Conservation (phyloP, 2,329 filamentous ascomycete species). For the Conoideocrella luteorostrata region DNA sequence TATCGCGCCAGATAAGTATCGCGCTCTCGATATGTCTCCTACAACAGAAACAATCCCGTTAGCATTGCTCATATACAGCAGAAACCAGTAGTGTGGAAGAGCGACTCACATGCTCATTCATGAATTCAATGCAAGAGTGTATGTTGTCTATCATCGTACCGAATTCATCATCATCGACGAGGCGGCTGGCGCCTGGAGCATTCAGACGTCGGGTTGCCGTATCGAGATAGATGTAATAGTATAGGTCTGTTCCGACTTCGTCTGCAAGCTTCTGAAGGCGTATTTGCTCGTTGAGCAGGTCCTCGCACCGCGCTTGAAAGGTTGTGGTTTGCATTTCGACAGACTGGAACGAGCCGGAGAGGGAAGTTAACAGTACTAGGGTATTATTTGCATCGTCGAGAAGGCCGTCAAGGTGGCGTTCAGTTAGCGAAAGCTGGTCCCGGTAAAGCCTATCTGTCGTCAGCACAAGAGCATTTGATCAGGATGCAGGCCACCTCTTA, state of each 20-base stretch:
- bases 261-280: constrained; percentile 73
- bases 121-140: constrained; percentile 87
- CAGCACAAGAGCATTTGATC: constrained; percentile 13
- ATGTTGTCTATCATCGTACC: constrained; percentile 81
- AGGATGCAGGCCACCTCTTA: constrained; percentile 35
- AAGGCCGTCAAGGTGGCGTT: constrained; percentile 74
- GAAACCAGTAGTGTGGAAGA: neutral
- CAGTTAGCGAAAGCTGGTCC: constrained; percentile 73
- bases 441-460: constrained; percentile 57
- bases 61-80: no score
- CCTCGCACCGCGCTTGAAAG: constrained; percentile 88
- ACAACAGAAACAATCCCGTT: constrained; percentile 2
- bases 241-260: constrained; percentile 80
- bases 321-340: constrained; percentile 89
- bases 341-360: constrained; percentile 79
- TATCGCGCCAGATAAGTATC: constrained; percentile 85
- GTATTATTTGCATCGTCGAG: constrained; percentile 71
- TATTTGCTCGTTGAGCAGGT: constrained; percentile 74
- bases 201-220: constrained; percentile 85
- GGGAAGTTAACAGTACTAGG: constrained; percentile 65
- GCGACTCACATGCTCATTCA: constrained; percentile 69
- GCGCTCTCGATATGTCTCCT: constrained; percentile 80
- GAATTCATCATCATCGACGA: constrained; percentile 80
- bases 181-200: constrained; percentile 78
- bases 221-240: constrained; percentile 91